Conservation (phyloP, 495 filamentous ascomycete genomes). For the Aspergillus mulundensis region DNA sequence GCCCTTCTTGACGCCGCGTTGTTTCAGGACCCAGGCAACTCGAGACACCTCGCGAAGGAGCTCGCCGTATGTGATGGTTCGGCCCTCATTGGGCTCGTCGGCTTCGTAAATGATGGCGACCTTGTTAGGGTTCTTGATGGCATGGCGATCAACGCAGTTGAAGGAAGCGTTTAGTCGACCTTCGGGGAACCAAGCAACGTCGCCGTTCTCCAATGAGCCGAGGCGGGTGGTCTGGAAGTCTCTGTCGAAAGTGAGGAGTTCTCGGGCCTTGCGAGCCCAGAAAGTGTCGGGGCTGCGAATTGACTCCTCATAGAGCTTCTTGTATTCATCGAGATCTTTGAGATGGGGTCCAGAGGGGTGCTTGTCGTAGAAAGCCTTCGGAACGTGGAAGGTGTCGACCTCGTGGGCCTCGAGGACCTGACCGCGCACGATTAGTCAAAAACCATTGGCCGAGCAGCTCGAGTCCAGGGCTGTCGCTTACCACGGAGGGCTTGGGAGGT, state of each 20-base stretch:
- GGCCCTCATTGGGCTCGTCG: conserved; percentile 84
- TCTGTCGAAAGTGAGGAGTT: conserved; percentile 82
- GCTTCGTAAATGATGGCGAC: conserved; percentile 98
- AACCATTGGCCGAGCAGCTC: not conserved
- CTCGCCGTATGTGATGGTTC: conserved; percentile 88
- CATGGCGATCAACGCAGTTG: conserved; percentile 97
- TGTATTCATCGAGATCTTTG: conserved; percentile 77
- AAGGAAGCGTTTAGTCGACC: conserved; percentile 91
- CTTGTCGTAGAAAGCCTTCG: conserved; percentile 61
- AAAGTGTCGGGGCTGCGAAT: conserved; percentile 88
- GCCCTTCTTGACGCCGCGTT: conserved; percentile 95
- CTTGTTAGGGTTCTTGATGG: conserved; percentile 84
- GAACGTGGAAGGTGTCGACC: conserved; percentile 75
- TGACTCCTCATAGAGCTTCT: conserved; percentile 91
- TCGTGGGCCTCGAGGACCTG: conserved; percentile 71
- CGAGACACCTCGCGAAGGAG: conserved; percentile 89
- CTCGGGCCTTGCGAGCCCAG: conserved; percentile 81
- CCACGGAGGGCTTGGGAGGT: conserved; percentile 61
- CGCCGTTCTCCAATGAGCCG: conserved; percentile 74
- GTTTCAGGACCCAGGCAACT: conserved; percentile 78
- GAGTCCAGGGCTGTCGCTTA: conserved; percentile 30
- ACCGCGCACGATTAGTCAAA: conserved; percentile 9
- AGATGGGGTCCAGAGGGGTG: conserved; percentile 67
- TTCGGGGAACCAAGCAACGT: conserved; percentile 93
- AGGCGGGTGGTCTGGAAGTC: conserved; percentile 89